phyloP scores from a whole-genome alignment of 495 filamentous ascomycete species.

The Penicillium subrubescens region DNA sequence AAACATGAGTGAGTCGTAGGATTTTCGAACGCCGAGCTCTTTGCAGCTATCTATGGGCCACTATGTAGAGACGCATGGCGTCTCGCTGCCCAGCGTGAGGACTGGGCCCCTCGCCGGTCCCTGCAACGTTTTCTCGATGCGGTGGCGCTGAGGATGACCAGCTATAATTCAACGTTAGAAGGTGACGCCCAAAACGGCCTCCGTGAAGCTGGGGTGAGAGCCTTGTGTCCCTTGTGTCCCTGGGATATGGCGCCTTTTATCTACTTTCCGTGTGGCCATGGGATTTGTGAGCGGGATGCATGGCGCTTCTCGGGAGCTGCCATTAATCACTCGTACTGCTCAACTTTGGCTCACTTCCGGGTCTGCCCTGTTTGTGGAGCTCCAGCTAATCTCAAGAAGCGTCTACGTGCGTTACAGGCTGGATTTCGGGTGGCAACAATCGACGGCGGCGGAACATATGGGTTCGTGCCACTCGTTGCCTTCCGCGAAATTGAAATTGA shows the following conservation, averaged over 20 bases:
- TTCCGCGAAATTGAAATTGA: background rate
- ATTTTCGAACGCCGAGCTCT: background rate
- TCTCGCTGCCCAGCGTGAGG: background rate
- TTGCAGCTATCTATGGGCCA: conserved; percentile 5
- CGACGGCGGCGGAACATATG: conserved; percentile 4
- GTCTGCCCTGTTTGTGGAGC: conserved; percentile 1
- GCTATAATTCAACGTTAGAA: too few species aligned
- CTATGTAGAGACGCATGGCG: conserved; percentile 4
- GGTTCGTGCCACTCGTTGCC: background rate
- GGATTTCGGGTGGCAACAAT: conserved; percentile 7
- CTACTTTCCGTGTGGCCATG: conserved; percentile 3
- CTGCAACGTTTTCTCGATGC: too few species aligned
- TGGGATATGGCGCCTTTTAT: background rate
- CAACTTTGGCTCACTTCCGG: background rate
- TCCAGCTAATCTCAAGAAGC: background rate
- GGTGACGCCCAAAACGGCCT: too few species aligned
- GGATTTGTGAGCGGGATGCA: conserved; percentile 9
- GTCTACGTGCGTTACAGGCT: conserved; percentile 3
- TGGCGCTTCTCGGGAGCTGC: conserved; percentile 1
- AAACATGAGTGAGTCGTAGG: background rate
- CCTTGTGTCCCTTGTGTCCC: conserved; percentile 5
- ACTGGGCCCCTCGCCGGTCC: background rate
- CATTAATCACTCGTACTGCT: background rate
- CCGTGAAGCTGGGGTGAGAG: background rate
- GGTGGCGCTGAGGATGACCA: too few species aligned